Evolutionary conservation across 2,329 filamentous ascomycete genomes (phyloP), one percentile per base, ranked within the genome.

Genomic region (Tolypocladium album): DNA sequence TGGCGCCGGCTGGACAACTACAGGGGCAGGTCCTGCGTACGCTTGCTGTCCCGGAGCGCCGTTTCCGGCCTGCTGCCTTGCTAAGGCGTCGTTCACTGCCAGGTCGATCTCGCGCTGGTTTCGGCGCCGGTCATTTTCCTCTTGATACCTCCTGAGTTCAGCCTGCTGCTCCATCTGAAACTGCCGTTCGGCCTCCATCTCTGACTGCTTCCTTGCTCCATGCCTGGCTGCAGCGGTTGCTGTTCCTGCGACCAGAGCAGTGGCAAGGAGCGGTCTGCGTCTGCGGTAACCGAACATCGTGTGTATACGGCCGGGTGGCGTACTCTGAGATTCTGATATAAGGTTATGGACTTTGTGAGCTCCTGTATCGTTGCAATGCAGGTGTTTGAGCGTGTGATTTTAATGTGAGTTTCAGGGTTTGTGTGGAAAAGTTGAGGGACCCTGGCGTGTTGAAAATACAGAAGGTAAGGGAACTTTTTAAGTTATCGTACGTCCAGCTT

Each of bases 141-240:
- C 59, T 20, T 39, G n/a, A 3, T 36, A 45, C 11, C 55, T 36
- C 39, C 59, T 55, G 34, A 57, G 24, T 15, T 60, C 59, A 20
- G 42, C 42, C 15, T 60, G 43, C 38, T 60, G 59, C 24, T 60
- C 31, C 59, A 60, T 60, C 55, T 60, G 59, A 36, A 31, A 60
- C 13, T 58, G 55, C 34, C 55, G 45, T 17, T 60, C 55, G 5
- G 43, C 17, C 55, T 57, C 45, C 36, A 55, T 55, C 36, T 60
- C 22, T 9, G 59, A 52, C 55, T 60, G 59, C 34, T 53, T 53
- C 38, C 55, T 60, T 2, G 59, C 59, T 4, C 59, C 59, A 17
- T 60, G 59, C 24, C 59, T 57, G 4, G 59, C 43, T 11, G 59
- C 59, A 2, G 20, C 59, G 27, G 55, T 58, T 22, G 59, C 59